Base-by-base conservation (phyloP, 2,329 filamentous ascomycete species). In the Venturia asperata region DNA sequence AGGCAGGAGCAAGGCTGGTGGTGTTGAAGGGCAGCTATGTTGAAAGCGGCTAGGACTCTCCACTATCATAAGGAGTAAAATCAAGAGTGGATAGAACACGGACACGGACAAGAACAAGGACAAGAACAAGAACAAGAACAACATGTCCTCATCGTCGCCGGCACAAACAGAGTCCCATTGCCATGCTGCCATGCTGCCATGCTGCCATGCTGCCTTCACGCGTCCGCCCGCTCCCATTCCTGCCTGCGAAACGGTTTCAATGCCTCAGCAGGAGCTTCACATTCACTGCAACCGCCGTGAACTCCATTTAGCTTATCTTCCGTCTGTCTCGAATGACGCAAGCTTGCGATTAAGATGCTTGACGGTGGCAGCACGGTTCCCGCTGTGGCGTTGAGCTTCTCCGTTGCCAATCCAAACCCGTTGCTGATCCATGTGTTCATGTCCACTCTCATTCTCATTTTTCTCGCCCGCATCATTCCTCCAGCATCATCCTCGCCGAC, bases 261-360 rank as follows among this genome's bases (percentile, higher is more conserved):
- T 24, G 45, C 45, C 45, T 11, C 45, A 47, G 2, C 45, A 24
- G 9, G 1, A 52, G 47, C 52, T 37, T 58, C 52, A 37, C 24
- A 30, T 37, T 58, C 52, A 37, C 24, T 37, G 30, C 30, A 58
- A 58, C 49, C 49, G 27, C 49, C 49, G 1, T 55, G 5, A 13
- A 19, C 24, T 30, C 27, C 24, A 1, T 55, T 30, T 11, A 37
- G 52, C 52, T 58, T 58, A 58, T 58, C 52, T 58, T 37, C 49
- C 6, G 11, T 17, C 17, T 58, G 52, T 58, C 52, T 58, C 30
- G 13, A 17, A 37, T 58, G 52, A 58, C 52, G 52, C 52, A 58
- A 58, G 30, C 52, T n/a, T 21, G 52, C 27, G 9, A 21, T 34
- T 10, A 15, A 10, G 1, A 17, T 1, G n/a, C 27, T 37, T 58